phyloP scores from a whole-genome alignment of 2,329 filamentous ascomycete species.

The Ophiostoma sp. region DNA sequence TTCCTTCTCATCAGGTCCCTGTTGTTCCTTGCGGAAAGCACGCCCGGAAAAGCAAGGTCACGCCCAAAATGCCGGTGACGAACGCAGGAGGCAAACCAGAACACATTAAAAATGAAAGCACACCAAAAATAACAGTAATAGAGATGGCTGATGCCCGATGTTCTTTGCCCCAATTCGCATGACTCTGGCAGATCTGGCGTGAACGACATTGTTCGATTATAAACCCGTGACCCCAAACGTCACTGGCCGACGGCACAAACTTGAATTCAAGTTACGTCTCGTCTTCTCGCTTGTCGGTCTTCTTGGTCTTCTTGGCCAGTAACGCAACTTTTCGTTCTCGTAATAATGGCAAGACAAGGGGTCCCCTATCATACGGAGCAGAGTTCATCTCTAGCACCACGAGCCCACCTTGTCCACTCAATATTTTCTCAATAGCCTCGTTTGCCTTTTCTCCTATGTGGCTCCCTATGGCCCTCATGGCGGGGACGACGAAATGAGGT shows the following conservation, averaged over 20 bases:
- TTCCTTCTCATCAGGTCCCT: background rate
- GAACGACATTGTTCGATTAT: background rate
- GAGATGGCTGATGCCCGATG: background rate
- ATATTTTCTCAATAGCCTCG: background rate
- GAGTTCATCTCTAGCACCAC: background rate
- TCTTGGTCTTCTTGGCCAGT: background rate
- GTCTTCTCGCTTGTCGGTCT: background rate
- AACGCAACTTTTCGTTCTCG: background rate
- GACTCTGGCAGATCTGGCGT: background rate
- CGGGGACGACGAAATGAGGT: background rate
- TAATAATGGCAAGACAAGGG: background rate
- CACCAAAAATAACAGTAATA: background rate
- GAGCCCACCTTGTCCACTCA: background rate
- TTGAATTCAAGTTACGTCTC: background rate
- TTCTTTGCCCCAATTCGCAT: background rate
- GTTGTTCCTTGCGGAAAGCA: background rate
- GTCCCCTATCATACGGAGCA: background rate
- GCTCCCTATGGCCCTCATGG: background rate
- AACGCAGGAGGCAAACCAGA: constrained; percentile 4
- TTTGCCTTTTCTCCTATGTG: too few relatives aligned
- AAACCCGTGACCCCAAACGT: background rate
- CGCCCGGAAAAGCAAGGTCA: background rate
- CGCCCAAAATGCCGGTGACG: background rate
- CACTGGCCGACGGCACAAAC: background rate
- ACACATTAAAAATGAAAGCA: background rate